phyloP scores from a whole-genome alignment of 2,329 filamentous ascomycete genomes.

The Phaeoacremonium minimum region DNA sequence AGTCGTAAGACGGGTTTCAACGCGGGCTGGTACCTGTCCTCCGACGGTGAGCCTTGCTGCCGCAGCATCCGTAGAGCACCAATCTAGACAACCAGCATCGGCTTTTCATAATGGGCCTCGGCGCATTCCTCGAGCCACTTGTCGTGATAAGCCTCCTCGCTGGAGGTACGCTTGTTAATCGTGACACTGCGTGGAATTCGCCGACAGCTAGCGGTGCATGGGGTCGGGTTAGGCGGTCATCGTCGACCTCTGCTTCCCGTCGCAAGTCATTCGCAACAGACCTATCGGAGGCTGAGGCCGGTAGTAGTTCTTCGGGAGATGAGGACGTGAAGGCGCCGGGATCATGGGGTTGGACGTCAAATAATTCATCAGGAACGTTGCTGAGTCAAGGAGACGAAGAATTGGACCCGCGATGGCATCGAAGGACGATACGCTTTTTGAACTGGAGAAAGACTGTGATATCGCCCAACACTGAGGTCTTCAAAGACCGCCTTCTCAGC shows the following conservation, averaged over 20 bases:
- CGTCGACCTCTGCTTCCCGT: conserved; percentile 15
- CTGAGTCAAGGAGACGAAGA: conserved; percentile 9
- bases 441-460: conserved; percentile 41
- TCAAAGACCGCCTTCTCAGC: conserved; percentile 56
- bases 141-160: conserved; percentile 56
- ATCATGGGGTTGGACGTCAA: conserved; percentile 10
- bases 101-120: conserved; percentile 37
- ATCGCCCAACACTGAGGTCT: conserved; percentile 58
- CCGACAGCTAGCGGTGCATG: conserved; percentile 15
- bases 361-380: conserved; percentile 16
- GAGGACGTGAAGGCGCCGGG: conserved; percentile 8
- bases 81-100: too few species aligned
- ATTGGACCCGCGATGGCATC: conserved; percentile 11
- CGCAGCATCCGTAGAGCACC: too few species aligned
- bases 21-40: too few species aligned
- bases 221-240: conserved; percentile 8
- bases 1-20: too few species aligned
- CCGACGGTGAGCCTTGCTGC: too few species aligned
- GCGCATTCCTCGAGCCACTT: conserved; percentile 57
- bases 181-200: conserved; percentile 25
- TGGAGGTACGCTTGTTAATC: conserved; percentile 59
- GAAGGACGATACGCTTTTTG: conserved; percentile 27
- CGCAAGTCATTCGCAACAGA: conserved; percentile 23
- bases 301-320: conserved; percentile 13
- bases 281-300: conserved; percentile 13